Base-by-base conservation (phyloP, 2,329 filamentous ascomycete species). In the Cercospora canescens region DNA sequence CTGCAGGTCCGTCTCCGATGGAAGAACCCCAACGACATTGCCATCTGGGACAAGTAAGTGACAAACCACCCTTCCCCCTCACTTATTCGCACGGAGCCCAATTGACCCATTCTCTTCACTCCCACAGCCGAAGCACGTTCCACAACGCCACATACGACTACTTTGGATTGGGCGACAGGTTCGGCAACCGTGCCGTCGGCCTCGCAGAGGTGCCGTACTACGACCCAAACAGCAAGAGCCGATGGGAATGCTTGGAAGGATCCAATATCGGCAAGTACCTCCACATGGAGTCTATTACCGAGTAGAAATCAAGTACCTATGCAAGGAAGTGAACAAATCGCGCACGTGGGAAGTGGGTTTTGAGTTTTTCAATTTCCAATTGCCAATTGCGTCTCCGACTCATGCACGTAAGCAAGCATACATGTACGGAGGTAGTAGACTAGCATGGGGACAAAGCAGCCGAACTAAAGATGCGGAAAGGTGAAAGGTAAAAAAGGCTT, bases 111-210 rank as follows among this genome's bases (percentile, higher is more conserved):
- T n/a, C 6, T 34, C 14, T n/a, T 4, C 14, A 18, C 54, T 57
- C 18, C n/a, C 3, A 24, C 21, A 57, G 54, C 34, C 30, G 57
- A 16, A 84, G 82, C 59, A 83, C 79, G 1, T 88, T 85, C 75
- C 87, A 88, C 69, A 84, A 83, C 50, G 87, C 87, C 0, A 90
- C 86, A 0, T 88, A 86, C 68, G 88, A 91, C 69, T 89, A 89
- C 52, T 81, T 82, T 9, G 81, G 79, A 14, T 79, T 83, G 24
- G 86, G 85, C 0, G 79, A 83, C 24, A 78, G 87, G 55, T 79
- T 81, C 52, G 82, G 85, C 30, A 81, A 87, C 72, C 73, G 87
- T 24, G 80, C 83, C 0, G 86, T 88, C 8, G 83, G 82, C 6
- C 79, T 87, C 4, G 87, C 82, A n/a, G 87, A 84, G 80, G 81